phyloP scores from a whole-genome alignment of 768 basidiomycete genomes.

The Russula abietina region DNA sequence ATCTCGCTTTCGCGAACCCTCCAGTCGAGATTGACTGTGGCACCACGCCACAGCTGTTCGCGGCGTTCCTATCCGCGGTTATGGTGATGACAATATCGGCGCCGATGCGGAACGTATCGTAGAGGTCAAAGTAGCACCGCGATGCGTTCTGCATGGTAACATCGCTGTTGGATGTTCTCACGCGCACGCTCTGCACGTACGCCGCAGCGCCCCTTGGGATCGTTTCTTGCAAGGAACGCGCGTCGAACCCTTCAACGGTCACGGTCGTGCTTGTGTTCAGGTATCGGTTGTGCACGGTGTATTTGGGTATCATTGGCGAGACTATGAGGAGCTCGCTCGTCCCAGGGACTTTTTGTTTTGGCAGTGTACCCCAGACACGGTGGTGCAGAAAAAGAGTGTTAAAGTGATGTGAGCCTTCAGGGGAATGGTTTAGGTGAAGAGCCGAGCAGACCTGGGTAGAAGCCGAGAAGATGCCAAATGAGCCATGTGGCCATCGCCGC shows the following conservation, averaged over 20 bases:
- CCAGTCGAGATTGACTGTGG: constrained; percentile 63
- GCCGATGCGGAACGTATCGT: constrained; percentile 58
- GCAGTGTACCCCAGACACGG: too few species aligned
- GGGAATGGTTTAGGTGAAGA: not conserved
- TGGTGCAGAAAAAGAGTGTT: too few species aligned
- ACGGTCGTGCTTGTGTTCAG: constrained; percentile 51
- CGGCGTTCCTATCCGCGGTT: constrained; percentile 51
- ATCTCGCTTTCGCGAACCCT: constrained; percentile 43
- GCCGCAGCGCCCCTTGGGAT: too few species aligned
- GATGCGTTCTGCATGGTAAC: constrained; percentile 34
- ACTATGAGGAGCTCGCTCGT: constrained; percentile 58
- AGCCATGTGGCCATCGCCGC: constrained; percentile 64
- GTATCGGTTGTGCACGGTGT: constrained; percentile 40
- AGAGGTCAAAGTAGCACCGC: constrained; percentile 64
- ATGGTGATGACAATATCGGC: constrained; percentile 59
- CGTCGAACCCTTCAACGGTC: constrained; percentile 49
- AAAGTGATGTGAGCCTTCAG: too few species aligned
- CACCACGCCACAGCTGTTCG: constrained; percentile 49
- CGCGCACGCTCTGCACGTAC: constrained; percentile 51
- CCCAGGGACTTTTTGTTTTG: too few species aligned
- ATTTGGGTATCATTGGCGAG: constrained; percentile 62
- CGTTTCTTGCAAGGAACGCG: constrained; percentile 34
- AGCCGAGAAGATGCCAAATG: constrained; percentile 57
- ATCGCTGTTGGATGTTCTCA: constrained; percentile 39
- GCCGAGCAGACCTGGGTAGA: constrained; percentile 49